Base-by-base conservation (phyloP, 768 basidiomycete species). In the Boletus subcaerulescens region DNA sequence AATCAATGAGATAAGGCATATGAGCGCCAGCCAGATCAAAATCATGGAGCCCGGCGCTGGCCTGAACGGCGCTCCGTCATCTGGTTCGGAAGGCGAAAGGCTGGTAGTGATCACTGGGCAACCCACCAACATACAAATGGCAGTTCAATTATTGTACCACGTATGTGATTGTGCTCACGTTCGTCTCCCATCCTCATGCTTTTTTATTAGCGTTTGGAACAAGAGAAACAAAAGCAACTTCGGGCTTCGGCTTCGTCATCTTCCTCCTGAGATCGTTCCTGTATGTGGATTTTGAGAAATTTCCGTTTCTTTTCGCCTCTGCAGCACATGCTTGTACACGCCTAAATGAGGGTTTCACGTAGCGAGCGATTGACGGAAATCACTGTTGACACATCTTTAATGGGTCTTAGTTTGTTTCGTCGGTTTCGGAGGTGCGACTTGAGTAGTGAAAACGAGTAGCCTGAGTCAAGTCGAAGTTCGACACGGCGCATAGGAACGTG, bases 61-160 rank as follows among this genome's bases (percentile, higher is more conserved):
- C 17, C 71, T 83, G 65, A 85, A 86, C 53, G 89, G 87, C 15
- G 85, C 82, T 18, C 84, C 89, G 24, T 83, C 80, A 2, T 80
- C 86, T 3, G 88, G 87, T 33, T 83, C 84, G 32, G 91, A 94
- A 64, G 89, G 90, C 43, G 95, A 98, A 72, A 76, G 96, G 63
- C 70, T 99, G 68, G 96, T 99, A 8, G 95, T 94, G 47, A 98
- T 99, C 65, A 97, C 94, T 18, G 97, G 97, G n/a, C 86, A 87
- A 65, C 93, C 93, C 3, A 77, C 85, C 5, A 95, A 96, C 66
- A 96, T 99, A 58, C 93, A 97, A 71, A 93, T 94, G 83, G 97
- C 97, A 7, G 93, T 99, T 35, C 88, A 91, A 61, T 69, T 98
- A 61, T 75, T 99, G 62, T 92, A 92, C 66, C 88, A 89, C 65